Conservation (phyloP, 352 stramenopile genomes). For the Phytophthora pluvialis region DNA sequence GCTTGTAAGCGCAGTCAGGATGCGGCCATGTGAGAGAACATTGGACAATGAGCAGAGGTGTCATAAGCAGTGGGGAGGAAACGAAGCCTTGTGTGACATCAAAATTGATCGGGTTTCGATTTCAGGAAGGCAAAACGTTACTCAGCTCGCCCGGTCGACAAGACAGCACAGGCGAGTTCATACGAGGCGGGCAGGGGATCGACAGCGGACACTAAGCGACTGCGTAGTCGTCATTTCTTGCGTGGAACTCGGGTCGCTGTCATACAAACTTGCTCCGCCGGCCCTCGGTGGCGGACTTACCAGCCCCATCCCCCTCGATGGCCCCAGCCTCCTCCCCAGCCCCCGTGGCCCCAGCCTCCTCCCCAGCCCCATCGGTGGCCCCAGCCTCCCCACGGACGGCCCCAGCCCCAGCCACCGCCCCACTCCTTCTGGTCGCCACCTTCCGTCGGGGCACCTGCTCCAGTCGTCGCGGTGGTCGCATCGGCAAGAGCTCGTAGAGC, state of each 20-base stretch:
- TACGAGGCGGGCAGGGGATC: not conserved
- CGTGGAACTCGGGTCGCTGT: constrained; percentile 1
- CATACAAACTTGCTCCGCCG: not conserved
- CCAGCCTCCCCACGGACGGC: constrained; percentile 1
- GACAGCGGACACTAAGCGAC: not conserved
- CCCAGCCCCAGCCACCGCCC: constrained; percentile 10
- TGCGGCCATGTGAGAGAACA: not conserved
- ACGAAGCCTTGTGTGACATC: constrained; percentile 1
- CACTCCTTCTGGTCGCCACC: constrained; percentile 20
- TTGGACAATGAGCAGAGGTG: not conserved
- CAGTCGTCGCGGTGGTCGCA: not conserved
- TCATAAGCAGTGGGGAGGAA: not conserved
- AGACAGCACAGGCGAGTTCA: constrained; percentile 9
- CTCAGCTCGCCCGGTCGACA: constrained; percentile 1
- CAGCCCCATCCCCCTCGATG: constrained; percentile 17
- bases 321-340: constrained; percentile 12
- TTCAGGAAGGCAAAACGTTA: constrained; percentile 20
- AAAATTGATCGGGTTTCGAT: constrained; percentile 8
- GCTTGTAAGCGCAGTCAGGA: not conserved
- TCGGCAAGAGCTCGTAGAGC: constrained; percentile 32
- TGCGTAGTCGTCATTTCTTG: not conserved
- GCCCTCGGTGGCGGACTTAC: constrained; percentile 11
- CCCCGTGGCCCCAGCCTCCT: not conserved
- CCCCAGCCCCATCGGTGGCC: constrained; percentile 1
- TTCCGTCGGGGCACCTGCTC: constrained; percentile 10